Evolutionary conservation across 495 filamentous ascomycete genomes (phyloP).

Genomic region (Neurospora tetrasperma): DNA sequence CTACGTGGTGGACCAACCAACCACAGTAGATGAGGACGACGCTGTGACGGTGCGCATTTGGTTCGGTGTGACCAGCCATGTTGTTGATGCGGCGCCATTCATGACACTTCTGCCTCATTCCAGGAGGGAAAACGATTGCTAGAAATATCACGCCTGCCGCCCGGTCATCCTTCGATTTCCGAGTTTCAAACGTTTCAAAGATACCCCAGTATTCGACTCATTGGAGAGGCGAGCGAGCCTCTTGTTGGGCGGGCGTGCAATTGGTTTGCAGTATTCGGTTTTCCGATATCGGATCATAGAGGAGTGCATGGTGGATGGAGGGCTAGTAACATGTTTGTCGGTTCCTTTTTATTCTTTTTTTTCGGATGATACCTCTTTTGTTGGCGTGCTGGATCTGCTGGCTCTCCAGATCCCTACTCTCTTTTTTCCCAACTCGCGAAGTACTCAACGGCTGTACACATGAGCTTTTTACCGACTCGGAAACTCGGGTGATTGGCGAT

Average conservation of each 20-base stretch:
- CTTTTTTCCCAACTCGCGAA: not conserved
- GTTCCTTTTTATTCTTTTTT: not conserved
- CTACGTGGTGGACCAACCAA: conserved; percentile 38
- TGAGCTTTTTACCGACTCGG: not conserved
- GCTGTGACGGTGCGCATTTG: not conserved
- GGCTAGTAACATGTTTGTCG: not conserved
- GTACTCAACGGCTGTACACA: not conserved
- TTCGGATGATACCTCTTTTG: conserved; percentile 13
- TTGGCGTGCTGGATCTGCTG: not conserved
- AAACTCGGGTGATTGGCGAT: not conserved
- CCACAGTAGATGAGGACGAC: conserved; percentile 24
- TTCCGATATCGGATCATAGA: conserved; percentile 16
- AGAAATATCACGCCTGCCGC: not conserved
- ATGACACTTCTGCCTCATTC: not conserved
- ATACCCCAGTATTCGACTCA: conserved; percentile 12
- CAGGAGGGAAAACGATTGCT: not conserved
- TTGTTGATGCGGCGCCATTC: not conserved
- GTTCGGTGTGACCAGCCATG: not conserved
- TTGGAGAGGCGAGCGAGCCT: conserved; percentile 17
- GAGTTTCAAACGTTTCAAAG: conserved; percentile 13
- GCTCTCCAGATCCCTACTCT: not conserved
- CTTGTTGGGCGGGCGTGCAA: conserved; percentile 9
- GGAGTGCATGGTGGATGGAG: conserved; percentile 16
- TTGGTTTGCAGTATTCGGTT: conserved; percentile 11
- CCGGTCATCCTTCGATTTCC: conserved; percentile 9